Percentiles rank a stretch among this genome's conserved stretches.
phyloP scores from a whole-genome alignment of 106 monocot genomes.

The Apostasia ramifera region DNA sequence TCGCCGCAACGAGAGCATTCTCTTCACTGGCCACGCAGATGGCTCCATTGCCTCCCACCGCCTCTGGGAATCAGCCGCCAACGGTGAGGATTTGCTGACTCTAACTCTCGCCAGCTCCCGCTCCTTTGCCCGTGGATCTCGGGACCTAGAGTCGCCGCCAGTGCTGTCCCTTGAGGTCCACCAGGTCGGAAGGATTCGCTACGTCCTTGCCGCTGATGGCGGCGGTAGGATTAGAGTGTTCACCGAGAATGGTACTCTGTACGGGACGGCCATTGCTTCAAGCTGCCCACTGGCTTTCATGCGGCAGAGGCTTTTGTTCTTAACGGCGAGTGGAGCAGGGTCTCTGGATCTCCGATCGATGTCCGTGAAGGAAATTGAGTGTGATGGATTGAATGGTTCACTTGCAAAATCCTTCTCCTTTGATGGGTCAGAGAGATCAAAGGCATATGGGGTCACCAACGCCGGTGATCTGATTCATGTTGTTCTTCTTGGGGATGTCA shows the following conservation, averaged over 20 bases:
- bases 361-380: constrained; percentile 57
- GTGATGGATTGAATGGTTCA: constrained; percentile 85
- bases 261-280: constrained; percentile 56
- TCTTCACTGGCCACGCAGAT: constrained; percentile 66
- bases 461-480: constrained; percentile 63
- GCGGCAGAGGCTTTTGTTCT: constrained; percentile 69
- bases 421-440: constrained; percentile 58
- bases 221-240: constrained; percentile 69
- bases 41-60: constrained; percentile 65
- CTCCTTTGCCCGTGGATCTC: constrained; percentile 27
- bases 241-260: constrained; percentile 72
- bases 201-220: constrained; percentile 47
- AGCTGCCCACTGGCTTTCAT: constrained; percentile 59
- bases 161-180: constrained; percentile 52
- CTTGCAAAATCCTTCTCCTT: constrained; percentile 52
- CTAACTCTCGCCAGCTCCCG: constrained; percentile 30
- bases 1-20: constrained; percentile 61
- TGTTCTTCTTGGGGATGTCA: constrained; percentile 53
- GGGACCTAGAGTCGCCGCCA: constrained; percentile 32
- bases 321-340: constrained; percentile 76
- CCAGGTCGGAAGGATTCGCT: constrained; percentile 45
- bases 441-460: constrained; percentile 84
- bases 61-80: constrained; percentile 38
- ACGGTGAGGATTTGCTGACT: constrained; percentile 55
- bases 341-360: constrained; percentile 78